Evolutionary conservation across 805 yeast genomes (phyloP).

Genomic region (Cyberlindnera nakhonratchasimensis): DNA sequence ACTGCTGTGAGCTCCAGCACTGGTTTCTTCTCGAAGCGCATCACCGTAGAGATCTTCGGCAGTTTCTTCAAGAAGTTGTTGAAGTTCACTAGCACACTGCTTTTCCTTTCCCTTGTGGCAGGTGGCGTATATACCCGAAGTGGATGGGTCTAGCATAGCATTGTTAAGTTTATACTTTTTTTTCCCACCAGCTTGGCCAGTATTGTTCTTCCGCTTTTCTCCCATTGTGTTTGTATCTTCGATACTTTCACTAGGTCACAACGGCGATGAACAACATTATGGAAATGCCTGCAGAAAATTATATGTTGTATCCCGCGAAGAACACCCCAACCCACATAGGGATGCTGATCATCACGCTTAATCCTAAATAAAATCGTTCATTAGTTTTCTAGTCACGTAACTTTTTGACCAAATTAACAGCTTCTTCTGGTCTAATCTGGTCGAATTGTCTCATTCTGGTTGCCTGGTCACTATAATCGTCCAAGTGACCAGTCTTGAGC

Average conservation of each 20-base stretch:
- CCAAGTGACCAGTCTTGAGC: conserved; percentile 58
- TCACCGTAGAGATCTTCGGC: conserved; percentile 43
- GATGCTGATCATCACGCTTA: not conserved
- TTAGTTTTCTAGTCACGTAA: conserved; percentile 23
- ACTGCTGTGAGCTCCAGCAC: conserved; percentile 17
- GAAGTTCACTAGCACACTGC: conserved; percentile 72
- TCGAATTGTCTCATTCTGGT: conserved; percentile 64
- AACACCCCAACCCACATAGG: no score
- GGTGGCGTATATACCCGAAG: conserved; percentile 85
- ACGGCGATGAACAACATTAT: not conserved
- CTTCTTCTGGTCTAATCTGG: conserved; percentile 71
- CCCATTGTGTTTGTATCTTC: conserved; percentile 13
- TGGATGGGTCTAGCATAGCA: conserved; percentile 73
- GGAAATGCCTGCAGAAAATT: not conserved
- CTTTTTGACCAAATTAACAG: conserved; percentile 56
- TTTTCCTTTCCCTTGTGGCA: conserved; percentile 80
- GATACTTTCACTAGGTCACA: no score
- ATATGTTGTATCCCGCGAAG: no score
- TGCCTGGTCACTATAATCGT: conserved; percentile 56
- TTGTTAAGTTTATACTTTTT: conserved; percentile 40
- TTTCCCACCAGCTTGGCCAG: conserved; percentile 10
- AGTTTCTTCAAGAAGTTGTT: conserved; percentile 53
- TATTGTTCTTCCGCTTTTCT: conserved; percentile 19
- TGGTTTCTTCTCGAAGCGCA: conserved; percentile 23
- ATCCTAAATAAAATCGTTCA: not conserved